Evolutionary conservation across 2,329 filamentous ascomycete species (phyloP).

Genomic region (Penicillium brasilianum): DNA sequence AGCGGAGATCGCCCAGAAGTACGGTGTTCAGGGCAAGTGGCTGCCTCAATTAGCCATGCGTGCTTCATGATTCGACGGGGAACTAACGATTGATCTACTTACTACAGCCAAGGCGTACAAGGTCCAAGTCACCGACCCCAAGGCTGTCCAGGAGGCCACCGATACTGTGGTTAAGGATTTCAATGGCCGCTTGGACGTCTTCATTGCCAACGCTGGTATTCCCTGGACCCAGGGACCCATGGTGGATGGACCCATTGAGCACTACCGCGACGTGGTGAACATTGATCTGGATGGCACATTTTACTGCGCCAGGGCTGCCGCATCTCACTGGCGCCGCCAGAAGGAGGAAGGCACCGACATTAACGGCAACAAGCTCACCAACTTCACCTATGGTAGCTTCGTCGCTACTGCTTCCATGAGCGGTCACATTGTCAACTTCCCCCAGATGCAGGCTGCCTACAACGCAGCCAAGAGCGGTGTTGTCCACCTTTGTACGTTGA

Average conservation of each 20-base stretch:
- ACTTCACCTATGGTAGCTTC: slow-evolving; percentile 70
- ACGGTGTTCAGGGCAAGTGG: slow-evolving; percentile 63
- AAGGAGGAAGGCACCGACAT: slow-evolving; percentile 68
- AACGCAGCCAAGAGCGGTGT: slow-evolving; percentile 73
- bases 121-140: slow-evolving; percentile 52
- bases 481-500: slow-evolving; percentile 52
- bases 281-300: slow-evolving; percentile 79
- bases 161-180: slow-evolving; percentile 63
- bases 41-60: neutral
- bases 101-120: slow-evolving; percentile 56
- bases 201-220: slow-evolving; percentile 79
- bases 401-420: slow-evolving; percentile 80
- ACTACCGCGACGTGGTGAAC: slow-evolving; percentile 69
- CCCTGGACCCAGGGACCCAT: slow-evolving; percentile 72
- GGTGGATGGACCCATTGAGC: slow-evolving; percentile 67
- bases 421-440: slow-evolving; percentile 77
- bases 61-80: neutral
- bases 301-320: slow-evolving; percentile 75
- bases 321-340: slow-evolving; percentile 71
- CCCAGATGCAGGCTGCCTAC: slow-evolving; percentile 74
- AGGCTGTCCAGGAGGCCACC: slow-evolving; percentile 49
- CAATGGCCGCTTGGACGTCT: slow-evolving; percentile 75
- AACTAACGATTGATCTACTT: neutral
- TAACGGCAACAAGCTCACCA: slow-evolving; percentile 65
- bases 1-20: slow-evolving; percentile 66